Evolutionary conservation across 2,329 filamentous ascomycete genomes (phyloP).

Genomic region (Podosphaera xanthii): DNA sequence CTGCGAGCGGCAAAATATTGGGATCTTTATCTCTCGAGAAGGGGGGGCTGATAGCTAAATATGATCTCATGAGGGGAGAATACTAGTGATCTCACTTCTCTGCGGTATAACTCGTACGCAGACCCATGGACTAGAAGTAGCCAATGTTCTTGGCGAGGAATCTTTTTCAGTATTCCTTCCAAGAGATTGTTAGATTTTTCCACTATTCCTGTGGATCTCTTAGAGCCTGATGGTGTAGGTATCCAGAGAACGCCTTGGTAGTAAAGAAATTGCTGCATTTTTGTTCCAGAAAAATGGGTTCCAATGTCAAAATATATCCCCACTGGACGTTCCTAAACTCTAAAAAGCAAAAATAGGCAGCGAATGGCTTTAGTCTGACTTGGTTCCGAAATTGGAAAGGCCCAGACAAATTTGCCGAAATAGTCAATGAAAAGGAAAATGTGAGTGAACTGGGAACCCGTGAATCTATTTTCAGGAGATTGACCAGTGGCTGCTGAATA

Average conservation of each 20-base stretch:
- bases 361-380: background rate
- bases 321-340: no score
- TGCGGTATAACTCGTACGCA: background rate
- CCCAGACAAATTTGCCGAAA: background rate
- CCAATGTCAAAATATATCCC: no score
- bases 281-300: no score
- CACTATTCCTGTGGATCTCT: background rate
- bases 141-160: background rate
- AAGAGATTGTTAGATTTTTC: background rate
- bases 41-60: background rate
- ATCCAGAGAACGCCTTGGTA: no score
- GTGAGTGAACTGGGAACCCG: background rate
- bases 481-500: no score
- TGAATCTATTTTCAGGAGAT: no score
- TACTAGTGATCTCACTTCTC: background rate
- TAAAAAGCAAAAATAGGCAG: background rate
- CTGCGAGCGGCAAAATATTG: background rate
- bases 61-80: background rate
- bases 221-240: background rate
- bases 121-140: background rate
- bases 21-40: background rate
- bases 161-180: background rate
- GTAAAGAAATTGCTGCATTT: no score
- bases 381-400: background rate
- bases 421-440: background rate